phyloP scores from a whole-genome alignment of 2,329 filamentous ascomycete species.

The Colletotrichum lupini region DNA sequence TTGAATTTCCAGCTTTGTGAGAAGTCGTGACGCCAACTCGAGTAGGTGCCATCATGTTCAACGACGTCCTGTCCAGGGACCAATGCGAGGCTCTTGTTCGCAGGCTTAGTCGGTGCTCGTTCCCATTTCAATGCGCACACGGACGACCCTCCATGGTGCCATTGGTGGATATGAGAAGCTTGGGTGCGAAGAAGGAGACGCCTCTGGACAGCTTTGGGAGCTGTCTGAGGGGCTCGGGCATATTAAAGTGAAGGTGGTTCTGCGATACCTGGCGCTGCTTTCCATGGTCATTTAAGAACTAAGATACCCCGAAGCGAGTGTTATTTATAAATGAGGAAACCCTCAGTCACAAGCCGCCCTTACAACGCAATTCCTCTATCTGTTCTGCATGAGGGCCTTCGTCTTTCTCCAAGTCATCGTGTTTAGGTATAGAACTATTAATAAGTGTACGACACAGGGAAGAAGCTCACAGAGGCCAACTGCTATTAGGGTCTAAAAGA shows the following conservation, averaged over 20 bases:
- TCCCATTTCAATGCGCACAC: constrained; percentile 88
- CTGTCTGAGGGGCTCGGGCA: constrained; percentile 22
- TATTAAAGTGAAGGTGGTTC: neutral
- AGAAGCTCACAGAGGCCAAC: too few relatives aligned
- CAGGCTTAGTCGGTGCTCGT: constrained; percentile 70
- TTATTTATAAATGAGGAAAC: too few relatives aligned
- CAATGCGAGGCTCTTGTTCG: constrained; percentile 70
- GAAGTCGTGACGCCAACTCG: constrained; percentile 20
- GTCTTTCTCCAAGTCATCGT: too few relatives aligned
- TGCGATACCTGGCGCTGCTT: neutral
- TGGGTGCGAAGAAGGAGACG: neutral
- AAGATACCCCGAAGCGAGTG: constrained; percentile 10
- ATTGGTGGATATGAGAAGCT: constrained; percentile 61
- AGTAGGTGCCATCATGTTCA: constrained; percentile 82
- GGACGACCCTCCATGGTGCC: constrained; percentile 76
- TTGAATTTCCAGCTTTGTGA: neutral
- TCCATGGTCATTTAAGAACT: neutral
- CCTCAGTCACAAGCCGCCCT: too few relatives aligned
- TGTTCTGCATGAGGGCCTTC: too few relatives aligned
- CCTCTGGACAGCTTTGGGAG: constrained; percentile 19
- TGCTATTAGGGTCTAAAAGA: too few relatives aligned
- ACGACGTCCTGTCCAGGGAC: constrained; percentile 69
- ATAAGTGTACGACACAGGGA: too few relatives aligned
- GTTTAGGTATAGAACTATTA: too few relatives aligned
- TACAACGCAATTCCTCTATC: too few relatives aligned